Percentiles rank a stretch among this genome's conserved stretches.
Evolutionary conservation across 257 asterid species (phyloP).

Genomic region (Prunella vulgaris): DNA sequence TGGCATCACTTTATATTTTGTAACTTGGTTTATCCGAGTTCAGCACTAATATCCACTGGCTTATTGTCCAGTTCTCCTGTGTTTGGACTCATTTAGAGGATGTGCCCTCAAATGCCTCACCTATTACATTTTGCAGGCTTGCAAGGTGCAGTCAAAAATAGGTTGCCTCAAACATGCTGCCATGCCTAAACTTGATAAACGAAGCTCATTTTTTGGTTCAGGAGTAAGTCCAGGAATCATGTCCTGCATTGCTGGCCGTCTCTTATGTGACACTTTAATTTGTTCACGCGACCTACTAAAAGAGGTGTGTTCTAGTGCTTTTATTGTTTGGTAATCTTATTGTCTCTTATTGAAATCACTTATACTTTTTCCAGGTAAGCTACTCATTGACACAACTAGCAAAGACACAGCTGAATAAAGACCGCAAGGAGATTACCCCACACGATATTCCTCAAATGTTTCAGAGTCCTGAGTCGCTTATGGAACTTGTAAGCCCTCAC

Average conservation of each 20-base stretch:
- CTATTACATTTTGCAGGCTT: conserved; percentile 49
- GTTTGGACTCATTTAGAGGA: conserved; percentile 6
- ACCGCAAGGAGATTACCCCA: conserved; percentile 78
- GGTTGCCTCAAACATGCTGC: conserved; percentile 88
- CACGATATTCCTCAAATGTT: conserved; percentile 78
- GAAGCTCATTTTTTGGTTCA: conserved; percentile 67
- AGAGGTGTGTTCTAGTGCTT: conserved; percentile 53
- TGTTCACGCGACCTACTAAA: conserved; percentile 83
- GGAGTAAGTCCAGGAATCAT: conserved; percentile 90
- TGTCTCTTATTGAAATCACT: conserved; percentile 14
- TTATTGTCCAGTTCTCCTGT: not conserved
- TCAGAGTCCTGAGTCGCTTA: conserved; percentile 66
- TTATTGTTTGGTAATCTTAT: not conserved
- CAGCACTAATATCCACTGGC: not conserved
- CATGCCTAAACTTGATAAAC: conserved; percentile 90
- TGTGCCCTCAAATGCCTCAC: conserved; percentile 20
- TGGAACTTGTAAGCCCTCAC: conserved; percentile 69
- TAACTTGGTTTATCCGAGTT: too few relatives aligned
- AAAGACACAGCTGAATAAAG: conserved; percentile 75
- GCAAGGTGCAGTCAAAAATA: conserved; percentile 82
- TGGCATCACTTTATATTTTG: not conserved
- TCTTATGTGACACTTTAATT: conserved; percentile 83
- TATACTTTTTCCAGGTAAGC: conserved; percentile 65
- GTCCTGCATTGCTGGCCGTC: conserved; percentile 94
- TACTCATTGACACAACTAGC: conserved; percentile 87